phyloP scores from a whole-genome alignment of 1,139 yeast species.

The Sugiyamaella paludigena region DNA sequence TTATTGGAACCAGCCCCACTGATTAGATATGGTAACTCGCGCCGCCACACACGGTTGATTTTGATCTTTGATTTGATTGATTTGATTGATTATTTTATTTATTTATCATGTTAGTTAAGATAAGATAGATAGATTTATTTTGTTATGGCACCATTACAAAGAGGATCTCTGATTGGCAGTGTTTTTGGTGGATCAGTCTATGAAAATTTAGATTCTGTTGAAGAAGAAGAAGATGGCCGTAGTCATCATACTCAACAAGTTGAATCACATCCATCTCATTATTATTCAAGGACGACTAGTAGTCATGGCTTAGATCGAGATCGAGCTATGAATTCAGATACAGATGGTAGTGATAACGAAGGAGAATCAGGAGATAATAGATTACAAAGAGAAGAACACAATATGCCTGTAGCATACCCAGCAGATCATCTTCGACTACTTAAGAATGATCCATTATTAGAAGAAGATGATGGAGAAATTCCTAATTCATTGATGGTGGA shows the following conservation, averaged over 20 bases:
- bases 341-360: slow-evolving; percentile 8
- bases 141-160: background rate
- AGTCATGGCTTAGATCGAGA: too few relatives aligned
- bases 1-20: too few relatives aligned
- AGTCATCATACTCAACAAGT: background rate
- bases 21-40: too few relatives aligned
- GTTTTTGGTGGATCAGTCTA: slow-evolving; percentile 24
- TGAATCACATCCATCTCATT: background rate
- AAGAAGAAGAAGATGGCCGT: slow-evolving; percentile 6
- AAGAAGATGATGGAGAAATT: slow-evolving; percentile 24
- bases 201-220: slow-evolving; percentile 18
- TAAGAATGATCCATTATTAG: background rate
- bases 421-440: background rate
- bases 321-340: slow-evolving; percentile 6
- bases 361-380: background rate
- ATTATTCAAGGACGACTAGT: too few relatives aligned
- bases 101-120: too few relatives aligned
- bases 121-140: too few relatives aligned
- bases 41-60: too few relatives aligned
- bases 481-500: slow-evolving; percentile 33
- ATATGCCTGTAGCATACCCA: background rate
- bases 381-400: background rate
- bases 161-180: slow-evolving; percentile 16
- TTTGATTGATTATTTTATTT: too few relatives aligned
- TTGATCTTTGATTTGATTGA: too few relatives aligned